Base-by-base conservation (phyloP, 2,329 filamentous ascomycete species). In the Aspergillus pseudoviridinutans region DNA sequence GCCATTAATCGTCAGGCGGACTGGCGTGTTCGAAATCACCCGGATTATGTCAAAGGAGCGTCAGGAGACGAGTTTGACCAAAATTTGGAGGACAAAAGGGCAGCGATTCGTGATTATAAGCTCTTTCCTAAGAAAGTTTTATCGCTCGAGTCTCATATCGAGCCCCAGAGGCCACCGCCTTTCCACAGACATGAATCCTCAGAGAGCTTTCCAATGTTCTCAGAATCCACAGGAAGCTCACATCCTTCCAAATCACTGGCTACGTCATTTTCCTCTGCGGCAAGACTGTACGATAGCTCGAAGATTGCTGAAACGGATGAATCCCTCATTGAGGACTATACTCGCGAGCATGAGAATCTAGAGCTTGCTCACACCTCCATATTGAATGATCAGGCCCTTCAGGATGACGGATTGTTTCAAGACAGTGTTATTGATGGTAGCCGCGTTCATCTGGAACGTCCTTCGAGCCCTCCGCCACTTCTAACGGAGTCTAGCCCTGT, bases 121-220 rank as follows among this genome's bases (percentile, higher is more conserved):
- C 73, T 75, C 9, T 74, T 75, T 53, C 79, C 80, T 12, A 80
- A 81, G 50, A 79, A 77, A 47, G 72, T 80, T 14, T 69, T 84
- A 49, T 79, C 74, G 25, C 73, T 83, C 50, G 80, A 82, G 50
- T 72, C 78, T 9, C 64, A 72, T 24, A 62, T 70, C 22, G 67
- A 69, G 22, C 57, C 63, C 14, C 67, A 58, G 42, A 68, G 67
- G 50, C 68, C 66, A 62, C 68, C 71, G 58, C 66, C 66, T 62
- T 74, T 74, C 64, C 79, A 60, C 66, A 79, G 82, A 38, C 82
- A 84, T 63, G 80, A 85, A 62, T 87, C 84, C 25, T 78, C 80
- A 6, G 84, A 87, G 60, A 87, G 84, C 67, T 86, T 87, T 62
- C 76, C 80, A 24, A 86, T 87, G 80, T 85, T 87, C 61, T 85